Conservation (phyloP, 768 basidiomycete species). For the Rickenella mellea region DNA sequence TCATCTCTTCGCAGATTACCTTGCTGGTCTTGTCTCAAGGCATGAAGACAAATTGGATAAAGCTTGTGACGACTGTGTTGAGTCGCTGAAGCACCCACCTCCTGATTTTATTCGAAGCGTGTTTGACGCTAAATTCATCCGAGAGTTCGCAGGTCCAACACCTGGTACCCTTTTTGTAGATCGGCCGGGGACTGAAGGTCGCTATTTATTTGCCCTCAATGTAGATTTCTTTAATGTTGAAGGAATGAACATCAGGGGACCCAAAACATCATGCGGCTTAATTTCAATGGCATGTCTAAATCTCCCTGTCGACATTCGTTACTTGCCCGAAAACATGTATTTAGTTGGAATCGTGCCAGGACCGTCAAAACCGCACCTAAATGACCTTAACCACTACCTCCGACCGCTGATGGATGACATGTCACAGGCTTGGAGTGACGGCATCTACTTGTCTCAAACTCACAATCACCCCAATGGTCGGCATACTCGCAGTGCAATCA, state of each 20-base stretch:
- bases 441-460: constrained; percentile 9
- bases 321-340: constrained; percentile 25
- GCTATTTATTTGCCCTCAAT: constrained; percentile 18
- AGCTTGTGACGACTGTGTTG: constrained; percentile 4
- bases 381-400: constrained; percentile 22
- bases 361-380: constrained; percentile 15
- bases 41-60: constrained; percentile 12
- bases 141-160: constrained; percentile 16
- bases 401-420: constrained; percentile 21
- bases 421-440: constrained; percentile 7
- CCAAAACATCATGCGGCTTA: constrained; percentile 19
- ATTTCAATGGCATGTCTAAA: constrained; percentile 25
- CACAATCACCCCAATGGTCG: constrained; percentile 7
- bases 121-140: constrained; percentile 20
- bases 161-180: constrained; percentile 13
- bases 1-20: too few species aligned
- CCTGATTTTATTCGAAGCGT: constrained; percentile 8
- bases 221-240: constrained; percentile 27
- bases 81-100: constrained; percentile 2
- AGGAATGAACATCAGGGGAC: constrained; percentile 15
- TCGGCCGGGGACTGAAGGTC: constrained; percentile 9
- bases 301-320: constrained; percentile 20
- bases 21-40: too few species aligned
- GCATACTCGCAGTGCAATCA: constrained; percentile 4
- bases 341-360: constrained; percentile 21